A percentile compares a stretch with the other conserved stretches of the same genome.
These are phyloP conservation scores for Candida boleticola DNA, from an alignment of 805 yeast species.

Conservation along the genomic window DNA sequence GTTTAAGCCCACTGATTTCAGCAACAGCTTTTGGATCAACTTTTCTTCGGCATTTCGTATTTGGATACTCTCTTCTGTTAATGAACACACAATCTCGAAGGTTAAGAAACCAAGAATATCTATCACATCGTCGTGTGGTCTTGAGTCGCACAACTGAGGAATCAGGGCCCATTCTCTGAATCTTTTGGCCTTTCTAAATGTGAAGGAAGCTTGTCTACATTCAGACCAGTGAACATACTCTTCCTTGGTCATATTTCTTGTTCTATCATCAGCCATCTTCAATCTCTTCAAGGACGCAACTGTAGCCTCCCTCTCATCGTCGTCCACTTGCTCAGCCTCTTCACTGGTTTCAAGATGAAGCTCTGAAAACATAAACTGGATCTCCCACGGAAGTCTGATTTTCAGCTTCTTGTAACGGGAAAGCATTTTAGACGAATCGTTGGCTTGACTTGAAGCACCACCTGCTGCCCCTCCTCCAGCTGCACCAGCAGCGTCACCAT, in stretches of 20 bases:
- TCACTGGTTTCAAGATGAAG: conserved; percentile 75
- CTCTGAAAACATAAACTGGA: conserved; percentile 89
- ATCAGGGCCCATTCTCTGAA: conserved; percentile 97
- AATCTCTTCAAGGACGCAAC: conserved; percentile 83
- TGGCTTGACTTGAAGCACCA: conserved; percentile 27
- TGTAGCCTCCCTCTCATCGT: conserved; percentile 87
- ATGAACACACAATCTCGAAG: conserved; percentile 91
- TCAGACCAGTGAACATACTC: conserved; percentile 99
- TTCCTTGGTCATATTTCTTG: conserved; percentile 89
- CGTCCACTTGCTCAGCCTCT: conserved; percentile 65
- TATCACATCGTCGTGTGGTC: conserved; percentile 94
- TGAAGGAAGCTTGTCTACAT: conserved; percentile 95
- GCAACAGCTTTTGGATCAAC: conserved; percentile 36
- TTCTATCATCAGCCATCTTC: conserved; percentile 91
- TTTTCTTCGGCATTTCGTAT: conserved; percentile 70
- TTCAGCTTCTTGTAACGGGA: conserved; percentile 66
- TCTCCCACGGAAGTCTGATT: conserved; percentile 91
- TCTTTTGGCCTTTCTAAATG: conserved; percentile 90
- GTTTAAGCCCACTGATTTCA: conserved; percentile 18
- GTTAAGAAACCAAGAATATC: conserved; percentile 94
- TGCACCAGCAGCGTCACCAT: conserved; percentile 44
- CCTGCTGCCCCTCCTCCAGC: conserved; percentile 41
- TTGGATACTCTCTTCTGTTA: conserved; percentile 87
- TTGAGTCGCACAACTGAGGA: conserved; percentile 75
- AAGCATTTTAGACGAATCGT: conserved; percentile 41